A percentile compares a stretch with the other conserved stretches of the same genome.
Evolutionary conservation across 495 filamentous ascomycete genomes (phyloP).

Genomic region (Trichoderma asperelloides): DNA sequence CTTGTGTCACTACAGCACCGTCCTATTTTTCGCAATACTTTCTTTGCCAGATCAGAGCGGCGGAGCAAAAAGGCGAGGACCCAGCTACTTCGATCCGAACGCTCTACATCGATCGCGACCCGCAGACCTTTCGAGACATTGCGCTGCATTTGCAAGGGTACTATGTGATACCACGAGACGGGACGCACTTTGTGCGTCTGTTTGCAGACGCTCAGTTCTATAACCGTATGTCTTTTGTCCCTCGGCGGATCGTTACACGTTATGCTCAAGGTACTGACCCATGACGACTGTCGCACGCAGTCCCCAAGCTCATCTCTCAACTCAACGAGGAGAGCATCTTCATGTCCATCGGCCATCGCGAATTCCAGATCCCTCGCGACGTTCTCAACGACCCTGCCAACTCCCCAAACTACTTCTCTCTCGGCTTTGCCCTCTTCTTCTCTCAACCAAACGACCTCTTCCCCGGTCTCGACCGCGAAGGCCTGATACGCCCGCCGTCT

Average conservation of each 20-base stretch:
- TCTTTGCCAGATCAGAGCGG: slow-evolving; percentile 62
- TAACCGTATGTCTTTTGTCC: slow-evolving; percentile 45
- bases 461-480: slow-evolving; percentile 70
- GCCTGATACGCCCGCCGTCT: slow-evolving; percentile 81
- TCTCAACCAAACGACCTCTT: slow-evolving; percentile 70
- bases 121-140: slow-evolving; percentile 81
- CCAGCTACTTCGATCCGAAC: slow-evolving; percentile 45
- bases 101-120: slow-evolving; percentile 93
- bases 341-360: slow-evolving; percentile 73
- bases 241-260: neutral
- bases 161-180: slow-evolving; percentile 73
- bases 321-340: slow-evolving; percentile 92
- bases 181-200: slow-evolving; percentile 76
- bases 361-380: slow-evolving; percentile 86
- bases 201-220: slow-evolving; percentile 98
- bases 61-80: slow-evolving; percentile 48
- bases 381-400: slow-evolving; percentile 80
- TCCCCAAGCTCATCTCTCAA: slow-evolving; percentile 83
- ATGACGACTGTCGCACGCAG: slow-evolving; percentile 38
- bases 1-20: slow-evolving; percentile 54
- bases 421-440: slow-evolving; percentile 89
- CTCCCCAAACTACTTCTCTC: slow-evolving; percentile 88
- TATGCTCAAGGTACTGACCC: slow-evolving; percentile 10
- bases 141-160: slow-evolving; percentile 91
- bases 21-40: slow-evolving; percentile 98